Evolutionary conservation across 306 rosid species (phyloP).

Genomic region (Myrica gale): DNA sequence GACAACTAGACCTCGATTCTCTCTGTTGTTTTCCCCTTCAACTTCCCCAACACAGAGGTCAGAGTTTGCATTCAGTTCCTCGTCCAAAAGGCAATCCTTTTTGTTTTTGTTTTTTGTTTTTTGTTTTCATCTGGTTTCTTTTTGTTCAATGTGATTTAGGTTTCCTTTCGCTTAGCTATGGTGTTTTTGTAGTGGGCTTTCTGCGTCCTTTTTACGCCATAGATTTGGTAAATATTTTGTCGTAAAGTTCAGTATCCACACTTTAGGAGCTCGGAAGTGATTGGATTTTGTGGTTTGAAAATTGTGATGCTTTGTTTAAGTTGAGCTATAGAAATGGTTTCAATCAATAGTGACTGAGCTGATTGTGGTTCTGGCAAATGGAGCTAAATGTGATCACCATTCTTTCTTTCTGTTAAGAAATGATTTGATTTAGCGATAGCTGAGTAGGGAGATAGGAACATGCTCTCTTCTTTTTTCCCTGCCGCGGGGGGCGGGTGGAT

Average conservation of each 20-base stretch:
- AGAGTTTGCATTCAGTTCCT: neutral
- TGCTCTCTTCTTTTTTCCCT: neutral
- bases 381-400: neutral
- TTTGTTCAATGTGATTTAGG: neutral
- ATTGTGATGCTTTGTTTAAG: neutral
- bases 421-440: neutral
- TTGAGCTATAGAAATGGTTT: neutral
- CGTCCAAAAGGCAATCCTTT: neutral
- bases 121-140: neutral
- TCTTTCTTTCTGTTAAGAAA: neutral
- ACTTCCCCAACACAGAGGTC: conserved; percentile 8
- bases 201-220: neutral
- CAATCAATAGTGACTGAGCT: neutral
- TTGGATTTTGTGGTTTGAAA: neutral
- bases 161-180: neutral
- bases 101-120: neutral
- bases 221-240: neutral
- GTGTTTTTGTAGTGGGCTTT: neutral
- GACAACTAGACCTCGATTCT: neutral
- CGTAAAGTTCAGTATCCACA: neutral
- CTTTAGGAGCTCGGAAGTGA: neutral
- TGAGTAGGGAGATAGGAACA: neutral
- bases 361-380: neutral
- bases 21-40: neutral
- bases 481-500: neutral